phyloP scores from a whole-genome alignment of 768 basidiomycete genomes.

The Lactifluus pinguis region DNA sequence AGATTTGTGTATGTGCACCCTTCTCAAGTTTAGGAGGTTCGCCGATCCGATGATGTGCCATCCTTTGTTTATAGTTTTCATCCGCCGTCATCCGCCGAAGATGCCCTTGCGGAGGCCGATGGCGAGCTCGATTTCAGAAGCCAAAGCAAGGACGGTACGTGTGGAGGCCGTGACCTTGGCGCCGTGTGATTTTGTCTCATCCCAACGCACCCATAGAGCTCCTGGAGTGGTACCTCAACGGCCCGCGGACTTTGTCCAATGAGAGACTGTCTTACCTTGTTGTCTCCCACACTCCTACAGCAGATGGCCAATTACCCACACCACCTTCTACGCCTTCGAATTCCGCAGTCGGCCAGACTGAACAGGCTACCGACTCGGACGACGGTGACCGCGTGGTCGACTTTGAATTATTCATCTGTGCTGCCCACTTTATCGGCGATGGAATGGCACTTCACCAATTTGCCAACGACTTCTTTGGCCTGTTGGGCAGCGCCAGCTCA shows the following conservation, averaged over 20 bases:
- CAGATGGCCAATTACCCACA: slow-evolving; percentile 21
- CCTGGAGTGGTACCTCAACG: slow-evolving; percentile 67
- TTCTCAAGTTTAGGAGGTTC: not conserved
- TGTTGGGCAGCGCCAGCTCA: slow-evolving; percentile 37
- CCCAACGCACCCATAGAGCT: slow-evolving; percentile 33
- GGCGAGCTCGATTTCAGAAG: slow-evolving; percentile 40
- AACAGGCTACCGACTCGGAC: too few species aligned
- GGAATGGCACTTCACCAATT: slow-evolving; percentile 81
- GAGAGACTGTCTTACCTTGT: slow-evolving; percentile 58
- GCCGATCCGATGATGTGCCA: not conserved
- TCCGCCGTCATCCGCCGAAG: slow-evolving; percentile 33
- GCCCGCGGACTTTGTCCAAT: slow-evolving; percentile 61
- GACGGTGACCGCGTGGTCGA: slow-evolving; percentile 20
- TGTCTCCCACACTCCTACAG: slow-evolving; percentile 29
- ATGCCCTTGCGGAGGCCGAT: slow-evolving; percentile 41
- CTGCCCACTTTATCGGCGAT: slow-evolving; percentile 77
- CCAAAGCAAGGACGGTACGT: slow-evolving; percentile 47
- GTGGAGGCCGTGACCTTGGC: not conserved
- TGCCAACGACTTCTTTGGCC: slow-evolving; percentile 68
- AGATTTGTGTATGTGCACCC: slow-evolving; percentile 48
- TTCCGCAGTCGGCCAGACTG: not conserved
- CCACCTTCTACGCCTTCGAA: slow-evolving; percentile 28
- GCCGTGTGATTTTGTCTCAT: not conserved
- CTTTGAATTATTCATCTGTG: slow-evolving; percentile 62
- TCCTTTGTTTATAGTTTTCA: slow-evolving; percentile 25